Conservation (phyloP, 2,329 filamentous ascomycete species). For the Neoscytalidium dimidiatum region DNA sequence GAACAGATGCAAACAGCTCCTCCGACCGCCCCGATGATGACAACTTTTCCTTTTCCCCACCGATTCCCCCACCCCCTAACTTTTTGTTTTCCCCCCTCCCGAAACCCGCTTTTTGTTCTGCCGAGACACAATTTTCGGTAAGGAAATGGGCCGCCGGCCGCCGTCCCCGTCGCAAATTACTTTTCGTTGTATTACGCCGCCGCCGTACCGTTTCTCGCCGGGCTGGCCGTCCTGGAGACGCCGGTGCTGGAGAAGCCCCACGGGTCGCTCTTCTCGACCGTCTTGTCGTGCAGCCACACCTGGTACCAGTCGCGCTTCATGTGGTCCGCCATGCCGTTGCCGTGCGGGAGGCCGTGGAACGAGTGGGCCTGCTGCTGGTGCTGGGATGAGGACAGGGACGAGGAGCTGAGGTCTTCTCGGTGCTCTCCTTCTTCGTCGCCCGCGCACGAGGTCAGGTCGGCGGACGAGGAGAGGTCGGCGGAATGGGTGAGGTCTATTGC, state of each 20-base stretch:
- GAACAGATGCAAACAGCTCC: no score
- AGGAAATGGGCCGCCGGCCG: no score
- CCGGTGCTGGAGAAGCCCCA: constrained; percentile 10
- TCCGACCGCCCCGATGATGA: no score
- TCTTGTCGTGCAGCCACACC: constrained; percentile 4
- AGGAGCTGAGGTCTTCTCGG: not conserved
- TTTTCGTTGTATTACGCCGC: not conserved
- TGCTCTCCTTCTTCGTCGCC: not conserved
- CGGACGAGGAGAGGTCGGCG: not conserved
- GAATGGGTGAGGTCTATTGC: constrained; percentile 6
- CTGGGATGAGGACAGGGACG: not conserved
- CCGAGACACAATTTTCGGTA: not conserved
- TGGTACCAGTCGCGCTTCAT: not conserved
- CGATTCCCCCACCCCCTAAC: no score
- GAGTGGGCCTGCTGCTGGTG: not conserved
- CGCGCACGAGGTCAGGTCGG: not conserved
- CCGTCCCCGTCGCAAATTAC: no score
- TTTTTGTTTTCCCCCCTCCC: no score
- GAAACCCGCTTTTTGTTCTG: no score
- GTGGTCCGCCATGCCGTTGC: not conserved
- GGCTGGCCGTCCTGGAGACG: not conserved
- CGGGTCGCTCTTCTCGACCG: not conserved
- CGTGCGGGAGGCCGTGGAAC: not conserved
- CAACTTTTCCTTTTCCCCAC: no score
- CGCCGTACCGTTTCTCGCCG: not conserved